phyloP scores from a whole-genome alignment of 345 rosid species.

The Hibiscus mutabilis region DNA sequence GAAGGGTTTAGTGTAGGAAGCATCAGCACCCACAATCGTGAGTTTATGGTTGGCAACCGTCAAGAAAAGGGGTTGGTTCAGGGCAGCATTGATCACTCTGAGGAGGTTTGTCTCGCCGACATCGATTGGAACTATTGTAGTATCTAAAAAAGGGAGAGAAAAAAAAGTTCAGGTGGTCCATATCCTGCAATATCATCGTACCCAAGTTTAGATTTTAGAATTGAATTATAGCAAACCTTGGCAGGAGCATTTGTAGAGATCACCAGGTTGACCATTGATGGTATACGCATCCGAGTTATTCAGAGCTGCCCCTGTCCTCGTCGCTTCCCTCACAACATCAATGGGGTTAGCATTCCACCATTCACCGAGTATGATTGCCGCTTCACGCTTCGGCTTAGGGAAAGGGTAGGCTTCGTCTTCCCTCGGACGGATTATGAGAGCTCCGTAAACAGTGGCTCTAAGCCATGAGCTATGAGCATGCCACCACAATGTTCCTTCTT shows the following conservation, averaged over 20 bases:
- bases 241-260: constrained; percentile 75
- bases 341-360: constrained; percentile 93
- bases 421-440: constrained; percentile 57
- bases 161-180: neutral
- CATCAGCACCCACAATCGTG: constrained; percentile 90
- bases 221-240: constrained; percentile 38
- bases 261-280: constrained; percentile 94
- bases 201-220: neutral
- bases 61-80: constrained; percentile 85
- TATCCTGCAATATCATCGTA: neutral
- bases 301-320: constrained; percentile 67
- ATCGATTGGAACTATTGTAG: constrained; percentile 55
- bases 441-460: constrained; percentile 94
- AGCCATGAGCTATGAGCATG: constrained; percentile 99
- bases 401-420: constrained; percentile 70
- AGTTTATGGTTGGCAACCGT: constrained; percentile 70
- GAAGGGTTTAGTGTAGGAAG: constrained; percentile 71
- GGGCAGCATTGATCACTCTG: constrained; percentile 71
- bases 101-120: constrained; percentile 74
- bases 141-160: constrained; percentile 39
- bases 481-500: constrained; percentile 98
- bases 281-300: constrained; percentile 75
- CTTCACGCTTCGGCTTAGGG: constrained; percentile 60
- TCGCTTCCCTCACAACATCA: constrained; percentile 64
- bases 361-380: constrained; percentile 71